A percentile compares a stretch with the other conserved stretches of the same genome.
These are phyloP conservation scores for Tothia fuscella DNA, from an alignment of 2,329 filamentous ascomycete genomes.

Conservation along the genomic window DNA sequence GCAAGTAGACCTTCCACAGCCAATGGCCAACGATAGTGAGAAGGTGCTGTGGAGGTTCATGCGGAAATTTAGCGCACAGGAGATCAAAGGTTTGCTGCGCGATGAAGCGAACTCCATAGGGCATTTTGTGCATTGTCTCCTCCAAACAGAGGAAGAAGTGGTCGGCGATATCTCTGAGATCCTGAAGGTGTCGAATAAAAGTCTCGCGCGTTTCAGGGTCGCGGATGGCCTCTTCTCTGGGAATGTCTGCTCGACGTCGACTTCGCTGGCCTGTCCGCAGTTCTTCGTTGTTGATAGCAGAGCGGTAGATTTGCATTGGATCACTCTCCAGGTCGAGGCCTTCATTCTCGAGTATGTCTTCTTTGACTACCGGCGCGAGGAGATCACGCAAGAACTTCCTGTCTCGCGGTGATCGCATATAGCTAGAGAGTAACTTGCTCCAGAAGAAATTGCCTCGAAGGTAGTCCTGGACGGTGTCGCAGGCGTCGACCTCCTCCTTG, in stretches of 20 bases:
- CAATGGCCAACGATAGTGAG: conserved; percentile 80
- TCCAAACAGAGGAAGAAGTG: conserved; percentile 76
- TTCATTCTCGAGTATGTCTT: conserved; percentile 87
- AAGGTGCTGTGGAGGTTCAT: conserved; percentile 64
- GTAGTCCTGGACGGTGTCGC: conserved; percentile 67
- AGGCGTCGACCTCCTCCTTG: conserved; percentile 71
- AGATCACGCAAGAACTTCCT: conserved; percentile 85
- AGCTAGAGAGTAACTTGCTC: conserved; percentile 74
- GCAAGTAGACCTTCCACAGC: conserved; percentile 89
- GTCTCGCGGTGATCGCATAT: conserved; percentile 81
- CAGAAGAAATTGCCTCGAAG: conserved; percentile 86
- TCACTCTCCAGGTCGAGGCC: conserved; percentile 90
- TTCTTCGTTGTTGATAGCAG: conserved; percentile 94
- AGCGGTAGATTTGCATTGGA: conserved; percentile 92
- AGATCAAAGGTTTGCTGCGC: conserved; percentile 75
- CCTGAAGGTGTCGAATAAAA: conserved; percentile 89
- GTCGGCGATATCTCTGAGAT: conserved; percentile 87
- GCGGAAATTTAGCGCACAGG: conserved; percentile 63
- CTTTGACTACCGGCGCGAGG: conserved; percentile 71
- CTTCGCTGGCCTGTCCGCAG: conserved; percentile 80
- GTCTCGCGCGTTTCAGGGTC: conserved; percentile 84
- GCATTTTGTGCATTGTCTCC: conserved; percentile 75
- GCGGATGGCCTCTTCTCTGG: conserved; percentile 86
- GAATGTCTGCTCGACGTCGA: conserved; percentile 68
- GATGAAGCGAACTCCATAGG: conserved; percentile 82